Evolutionary conservation across 2,329 filamentous ascomycete species (phyloP), one percentile per base, ranked within the genome.

Genomic region (Hypocrella siamensis): DNA sequence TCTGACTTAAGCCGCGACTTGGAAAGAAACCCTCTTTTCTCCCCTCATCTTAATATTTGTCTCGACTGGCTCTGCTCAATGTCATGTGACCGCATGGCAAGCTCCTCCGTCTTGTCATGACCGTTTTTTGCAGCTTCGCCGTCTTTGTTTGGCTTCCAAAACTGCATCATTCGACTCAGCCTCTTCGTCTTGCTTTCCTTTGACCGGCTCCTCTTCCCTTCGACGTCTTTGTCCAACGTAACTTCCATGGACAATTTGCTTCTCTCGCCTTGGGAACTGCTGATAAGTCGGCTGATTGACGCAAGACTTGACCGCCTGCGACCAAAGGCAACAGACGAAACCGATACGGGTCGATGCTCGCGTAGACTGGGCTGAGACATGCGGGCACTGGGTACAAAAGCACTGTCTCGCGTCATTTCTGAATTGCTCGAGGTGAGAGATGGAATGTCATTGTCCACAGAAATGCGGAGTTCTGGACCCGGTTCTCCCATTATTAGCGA

Each of bases 361-460:
- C 61, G 58, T 19, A 63, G 56, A 4, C 56, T 57, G 26, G 61
- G 52, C 29, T 63, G 61, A 6, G 62, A 61, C 38, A 67, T 60
- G 21, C 65, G 60, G 39, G 59, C 44, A 52, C 53, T 50, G 32
- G 60, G 45, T 1, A 52, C 42, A 28, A 65, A 64, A 22, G 59
- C 59, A 43, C 78, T 80, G 41, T 81, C 75, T 28, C 73, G 68
- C 6, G 76, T 79, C 70, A 78, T 82, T 8, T 78, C 83, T 8
- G 81, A 85, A 42, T 78, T 75, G 46, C 77, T 83, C 46, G 78
- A 84, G 2, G 78, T 81, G 40, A 67, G 54, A 2, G 80, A 85
- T 3, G 80, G 79, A 11, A 82, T 73, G 42, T 82, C 79, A 27
- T 56, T 56, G 39, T 80, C 76, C 19, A 75, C 64, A 1, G 80